Evolutionary conservation across 148 eudicot genomes (phyloP).

Genomic region (Pharnaceum exiguum): DNA sequence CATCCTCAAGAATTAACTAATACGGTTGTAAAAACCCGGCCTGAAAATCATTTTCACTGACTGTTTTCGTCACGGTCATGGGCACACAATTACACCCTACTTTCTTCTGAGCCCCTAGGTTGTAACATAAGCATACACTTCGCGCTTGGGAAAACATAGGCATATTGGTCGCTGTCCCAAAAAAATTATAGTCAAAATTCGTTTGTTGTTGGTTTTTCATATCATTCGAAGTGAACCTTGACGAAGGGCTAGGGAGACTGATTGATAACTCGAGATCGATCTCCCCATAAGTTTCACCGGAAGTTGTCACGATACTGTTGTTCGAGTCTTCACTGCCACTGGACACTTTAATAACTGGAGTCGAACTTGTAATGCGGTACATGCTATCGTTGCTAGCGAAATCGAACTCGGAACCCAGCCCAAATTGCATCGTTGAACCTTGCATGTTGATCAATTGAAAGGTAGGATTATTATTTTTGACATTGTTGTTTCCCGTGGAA

Average conservation of each 20-base stretch:
- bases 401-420: background rate
- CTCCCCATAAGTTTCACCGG: constrained; percentile 2
- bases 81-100: constrained; percentile 22
- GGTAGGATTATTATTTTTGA: background rate
- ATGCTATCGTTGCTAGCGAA: background rate
- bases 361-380: background rate
- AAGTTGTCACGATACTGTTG: constrained; percentile 24
- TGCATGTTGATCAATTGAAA: constrained; percentile 29
- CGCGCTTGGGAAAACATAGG: background rate
- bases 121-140: constrained; percentile 27
- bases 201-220: background rate
- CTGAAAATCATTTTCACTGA: background rate
- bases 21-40: constrained; percentile 5
- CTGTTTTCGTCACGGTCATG: constrained; percentile 6
- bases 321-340: constrained; percentile 30
- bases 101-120: constrained; percentile 22
- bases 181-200: background rate
- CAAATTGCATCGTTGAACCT: constrained; percentile 29
- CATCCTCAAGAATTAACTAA: background rate
- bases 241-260: constrained; percentile 17
- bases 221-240: background rate
- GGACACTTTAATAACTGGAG: constrained; percentile 1
- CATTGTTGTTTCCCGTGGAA: background rate
- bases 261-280: constrained; percentile 24
- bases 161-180: background rate